Conservation (phyloP, 257 asterid species). For the Solanum phureja region DNA sequence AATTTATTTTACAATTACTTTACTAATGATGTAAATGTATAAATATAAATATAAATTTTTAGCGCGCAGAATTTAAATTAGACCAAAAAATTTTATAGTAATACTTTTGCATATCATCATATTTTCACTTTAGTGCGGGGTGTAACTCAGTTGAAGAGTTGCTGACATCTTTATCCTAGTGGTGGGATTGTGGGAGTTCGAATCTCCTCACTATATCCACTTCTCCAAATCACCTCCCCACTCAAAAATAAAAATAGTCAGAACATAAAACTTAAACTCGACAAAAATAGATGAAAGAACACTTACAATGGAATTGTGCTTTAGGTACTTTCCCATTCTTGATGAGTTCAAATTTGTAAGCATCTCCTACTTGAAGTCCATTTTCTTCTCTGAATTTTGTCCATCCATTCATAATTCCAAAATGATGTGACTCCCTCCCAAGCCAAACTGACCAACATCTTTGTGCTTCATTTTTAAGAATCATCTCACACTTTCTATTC, state of each 20-base stretch:
- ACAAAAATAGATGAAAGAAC: neutral
- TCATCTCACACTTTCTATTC: neutral
- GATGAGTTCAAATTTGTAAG: neutral
- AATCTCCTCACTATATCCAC: neutral
- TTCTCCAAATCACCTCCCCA: neutral
- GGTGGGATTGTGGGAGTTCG: neutral
- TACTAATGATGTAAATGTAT: too few species aligned
- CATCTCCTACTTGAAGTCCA: constrained; percentile 5
- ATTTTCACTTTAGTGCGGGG: neutral
- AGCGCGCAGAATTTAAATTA: neutral
- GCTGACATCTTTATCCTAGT: neutral
- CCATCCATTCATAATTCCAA: neutral
- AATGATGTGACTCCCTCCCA: neutral
- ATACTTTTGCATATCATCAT: neutral
- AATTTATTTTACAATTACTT: too few species aligned
- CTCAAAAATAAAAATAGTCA: neutral
- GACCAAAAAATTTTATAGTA: neutral
- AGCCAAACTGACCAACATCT: neutral
- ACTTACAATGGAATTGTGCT: neutral
- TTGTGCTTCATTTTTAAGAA: neutral
- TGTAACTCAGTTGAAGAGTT: neutral
- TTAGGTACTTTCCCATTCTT: neutral
- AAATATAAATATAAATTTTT: too few species aligned
- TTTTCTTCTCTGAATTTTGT: neutral
- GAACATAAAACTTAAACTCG: neutral